phyloP scores from a whole-genome alignment of 345 rosid genomes.

The Noccaea caerulescens region DNA sequence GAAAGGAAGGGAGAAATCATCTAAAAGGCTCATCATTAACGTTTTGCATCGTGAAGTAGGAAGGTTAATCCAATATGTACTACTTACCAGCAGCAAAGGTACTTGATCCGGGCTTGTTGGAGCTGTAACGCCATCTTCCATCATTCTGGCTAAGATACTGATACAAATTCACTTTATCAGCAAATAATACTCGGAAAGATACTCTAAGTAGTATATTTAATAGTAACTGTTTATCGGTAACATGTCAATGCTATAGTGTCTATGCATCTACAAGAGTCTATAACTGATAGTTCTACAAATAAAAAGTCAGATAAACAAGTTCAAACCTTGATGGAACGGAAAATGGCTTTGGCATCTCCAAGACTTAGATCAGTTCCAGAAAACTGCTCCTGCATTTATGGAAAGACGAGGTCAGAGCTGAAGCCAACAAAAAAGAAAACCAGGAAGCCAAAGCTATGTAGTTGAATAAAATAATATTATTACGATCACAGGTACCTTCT shows the following conservation, averaged over 20 bases:
- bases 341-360: constrained; percentile 71
- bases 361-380: constrained; percentile 64
- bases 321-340: constrained; percentile 86
- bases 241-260: neutral
- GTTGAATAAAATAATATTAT: constrained; percentile 9
- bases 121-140: constrained; percentile 92
- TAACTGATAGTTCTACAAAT: constrained; percentile 1
- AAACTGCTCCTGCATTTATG: constrained; percentile 61
- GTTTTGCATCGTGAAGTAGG: constrained; percentile 13
- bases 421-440: neutral
- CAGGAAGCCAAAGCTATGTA: constrained; percentile 4
- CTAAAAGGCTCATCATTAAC: neutral
- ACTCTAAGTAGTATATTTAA: neutral
- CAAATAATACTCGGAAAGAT: neutral
- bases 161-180: constrained; percentile 41
- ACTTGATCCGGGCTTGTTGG: constrained; percentile 79
- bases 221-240: constrained; percentile 15
- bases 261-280: constrained; percentile 6
- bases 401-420: constrained; percentile 21
- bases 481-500: neutral
- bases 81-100: constrained; percentile 86
- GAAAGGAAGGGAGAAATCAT: neutral
- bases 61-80: constrained; percentile 8
- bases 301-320: constrained; percentile 24
- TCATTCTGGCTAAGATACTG: constrained; percentile 95